phyloP scores from a whole-genome alignment of 441 rosid species.

The Rhodomyrtus psidioides region DNA sequence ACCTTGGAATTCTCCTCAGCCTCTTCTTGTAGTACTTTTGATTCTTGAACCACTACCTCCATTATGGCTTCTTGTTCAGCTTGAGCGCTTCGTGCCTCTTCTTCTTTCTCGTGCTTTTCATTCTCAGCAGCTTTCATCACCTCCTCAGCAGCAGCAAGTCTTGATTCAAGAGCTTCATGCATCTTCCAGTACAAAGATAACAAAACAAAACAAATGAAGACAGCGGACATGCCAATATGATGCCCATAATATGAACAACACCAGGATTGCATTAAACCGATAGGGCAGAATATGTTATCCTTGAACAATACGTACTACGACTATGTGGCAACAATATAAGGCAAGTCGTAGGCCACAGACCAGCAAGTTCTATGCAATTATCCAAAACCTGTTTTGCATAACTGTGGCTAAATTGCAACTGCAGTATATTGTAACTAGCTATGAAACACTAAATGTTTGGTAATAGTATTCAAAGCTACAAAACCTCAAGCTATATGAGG shows the following conservation, averaged over 20 bases:
- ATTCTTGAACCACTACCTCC: conserved; percentile 74
- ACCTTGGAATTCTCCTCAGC: conserved; percentile 90
- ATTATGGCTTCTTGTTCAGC: conserved; percentile 68
- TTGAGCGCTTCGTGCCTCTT: conserved; percentile 38
- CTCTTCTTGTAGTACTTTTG: conserved; percentile 61
- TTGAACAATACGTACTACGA: not conserved
- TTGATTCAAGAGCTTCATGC: conserved; percentile 47
- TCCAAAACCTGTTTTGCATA: not conserved
- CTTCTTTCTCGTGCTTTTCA: conserved; percentile 61
- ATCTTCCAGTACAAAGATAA: conserved; percentile 28
- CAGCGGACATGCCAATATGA: not conserved
- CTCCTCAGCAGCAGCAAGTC: conserved; percentile 52
- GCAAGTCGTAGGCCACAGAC: not conserved
- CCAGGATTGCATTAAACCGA: not conserved
- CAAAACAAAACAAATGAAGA: not conserved
- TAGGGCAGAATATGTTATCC: not conserved
- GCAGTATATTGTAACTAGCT: not conserved
- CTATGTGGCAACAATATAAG: not conserved
- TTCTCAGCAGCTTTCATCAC: conserved; percentile 45
- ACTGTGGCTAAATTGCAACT: not conserved
- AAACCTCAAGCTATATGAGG: not conserved
- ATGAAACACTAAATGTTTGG: not conserved
- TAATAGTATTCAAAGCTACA: not conserved
- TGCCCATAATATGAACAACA: not conserved
- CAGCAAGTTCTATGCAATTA: not conserved